Percentiles rank a stretch among this genome's conserved stretches.
These are phyloP conservation scores for Mucor velutinosus DNA, from an alignment of 371 early-diverging fungal species.

Conservation along the genomic window DNA sequence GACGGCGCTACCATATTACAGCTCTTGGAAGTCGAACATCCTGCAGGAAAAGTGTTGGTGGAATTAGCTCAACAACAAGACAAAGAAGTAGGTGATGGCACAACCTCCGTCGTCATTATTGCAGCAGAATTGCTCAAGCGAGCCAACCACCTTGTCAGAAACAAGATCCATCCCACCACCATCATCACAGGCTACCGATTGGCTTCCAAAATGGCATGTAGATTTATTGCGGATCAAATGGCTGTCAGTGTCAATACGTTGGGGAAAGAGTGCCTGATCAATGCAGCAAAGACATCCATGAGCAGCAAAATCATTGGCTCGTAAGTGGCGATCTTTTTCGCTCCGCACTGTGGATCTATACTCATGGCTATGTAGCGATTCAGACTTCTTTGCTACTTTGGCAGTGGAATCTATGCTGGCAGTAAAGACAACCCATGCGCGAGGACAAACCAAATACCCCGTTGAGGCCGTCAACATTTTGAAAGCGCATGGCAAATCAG, in stretches of 20 bases:
- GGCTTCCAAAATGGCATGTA: constrained; percentile 98
- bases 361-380: constrained; percentile 60
- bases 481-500: constrained; percentile 98
- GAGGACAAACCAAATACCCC: constrained; percentile 92
- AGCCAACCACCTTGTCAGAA: constrained; percentile 96
- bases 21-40: constrained; percentile 97
- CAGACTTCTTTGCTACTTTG: constrained; percentile 95
- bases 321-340: constrained; percentile 49
- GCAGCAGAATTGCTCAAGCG: constrained; percentile 97
- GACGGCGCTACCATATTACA: constrained; percentile 99
- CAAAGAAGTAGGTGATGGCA: constrained; percentile 99
- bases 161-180: constrained; percentile 98
- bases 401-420: constrained; percentile 95
- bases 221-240: constrained; percentile 96
- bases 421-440: constrained; percentile 83
- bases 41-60: constrained; percentile 96
- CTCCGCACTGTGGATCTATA: not conserved
- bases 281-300: constrained; percentile 98
- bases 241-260: constrained; percentile 90
- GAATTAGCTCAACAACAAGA: constrained; percentile 99
- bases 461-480: constrained; percentile 98
- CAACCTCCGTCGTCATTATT: constrained; percentile 99
- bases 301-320: constrained; percentile 97
- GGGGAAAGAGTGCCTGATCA: constrained; percentile 91
- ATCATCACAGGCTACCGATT: constrained; percentile 98